phyloP scores from a whole-genome alignment of 768 basidiomycete genomes.

The Suillus discolor region DNA sequence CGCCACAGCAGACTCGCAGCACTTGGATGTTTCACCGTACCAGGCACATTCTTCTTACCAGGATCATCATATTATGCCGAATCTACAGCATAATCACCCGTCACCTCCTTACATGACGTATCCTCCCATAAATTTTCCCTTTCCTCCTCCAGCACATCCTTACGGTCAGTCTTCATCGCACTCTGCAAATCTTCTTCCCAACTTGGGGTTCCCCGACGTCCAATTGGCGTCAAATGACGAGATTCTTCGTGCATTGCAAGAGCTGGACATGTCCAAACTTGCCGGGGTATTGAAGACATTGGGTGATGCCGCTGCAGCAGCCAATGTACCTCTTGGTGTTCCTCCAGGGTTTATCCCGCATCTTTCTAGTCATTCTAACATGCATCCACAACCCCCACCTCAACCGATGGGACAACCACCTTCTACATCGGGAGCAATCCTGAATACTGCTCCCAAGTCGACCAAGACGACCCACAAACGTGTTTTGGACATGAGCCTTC shows the following conservation, averaged over 20 bases:
- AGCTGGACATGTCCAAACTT: constrained; percentile 69
- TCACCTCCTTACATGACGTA: constrained; percentile 31
- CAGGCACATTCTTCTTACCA: constrained; percentile 36
- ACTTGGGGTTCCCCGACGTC: constrained; percentile 34
- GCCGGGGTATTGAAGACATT: constrained; percentile 66
- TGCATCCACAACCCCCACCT: constrained; percentile 32
- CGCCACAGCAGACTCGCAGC: constrained; percentile 42
- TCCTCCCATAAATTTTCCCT: constrained; percentile 31
- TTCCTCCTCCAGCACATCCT: constrained; percentile 26
- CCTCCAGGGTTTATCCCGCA: constrained; percentile 25
- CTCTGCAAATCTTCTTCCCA: constrained; percentile 18
- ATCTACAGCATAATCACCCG: constrained; percentile 19
- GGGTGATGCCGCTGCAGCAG: constrained; percentile 55
- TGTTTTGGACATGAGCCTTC: constrained; percentile 45
- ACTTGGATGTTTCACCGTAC: constrained; percentile 29
- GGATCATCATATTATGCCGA: constrained; percentile 33
- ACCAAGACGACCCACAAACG: constrained; percentile 39
- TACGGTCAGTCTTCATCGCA: constrained; percentile 32
- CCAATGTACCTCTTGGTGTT: constrained; percentile 34
- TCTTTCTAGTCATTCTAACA: constrained; percentile 23
- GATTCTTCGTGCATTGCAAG: constrained; percentile 71
- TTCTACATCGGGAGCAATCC: constrained; percentile 43
- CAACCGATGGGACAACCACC: constrained; percentile 45
- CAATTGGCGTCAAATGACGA: constrained; percentile 66
- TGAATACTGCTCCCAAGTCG: constrained; percentile 42